Base-by-base conservation (phyloP, 176 grass and related monocot species). In the Cenchrus purpureus region DNA sequence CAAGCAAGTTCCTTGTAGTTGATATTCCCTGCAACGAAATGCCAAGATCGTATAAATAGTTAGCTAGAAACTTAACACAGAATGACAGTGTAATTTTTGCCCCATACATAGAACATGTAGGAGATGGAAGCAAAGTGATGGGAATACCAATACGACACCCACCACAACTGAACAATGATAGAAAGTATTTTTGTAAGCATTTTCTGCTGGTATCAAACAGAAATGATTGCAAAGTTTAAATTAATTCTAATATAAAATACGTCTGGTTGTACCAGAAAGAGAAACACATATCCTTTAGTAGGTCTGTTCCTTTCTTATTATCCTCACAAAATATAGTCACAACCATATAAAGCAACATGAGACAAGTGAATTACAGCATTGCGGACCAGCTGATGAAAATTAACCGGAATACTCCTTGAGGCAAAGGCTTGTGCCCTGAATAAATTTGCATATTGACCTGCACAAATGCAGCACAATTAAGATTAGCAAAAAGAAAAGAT, bases 21-120 rank as follows among this genome's bases (percentile, higher is more conserved):
- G 84, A 98, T 80, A 95, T 92, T 45, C 87, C 91, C 95, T 98
- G 66, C 22, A 86, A 79, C 19, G 60, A 32, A 62, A 76, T 53
- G 11, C 43, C 14, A 62, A 14, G 58, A 50, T 29, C 49, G 78
- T 62, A 19, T 65, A 87, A 86, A 79, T 65, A 86, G 20, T 28
- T 64, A 61, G 11, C 10, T 37, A 77, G 25, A 76, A 40, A 34
- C 37, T 65, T 19, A 6, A 22, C 3, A 10, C 7, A 83, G 37
- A 17, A 12, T 25, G 20, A 16, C 19, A 43, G 13, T n/a, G 5
- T 16, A 66, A 55, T 25, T 59, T 51, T 51, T 56, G 13, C 1
- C 16, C 22, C 71, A 78, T 78, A 72, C 20, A 29, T 19, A 29
- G 71, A 31, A 83, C 48, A 65, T 22, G 29, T 32, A 81, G 73